Percentiles rank a stretch among this genome's conserved stretches.
Evolutionary conservation across 441 rosid species (phyloP).

Genomic region (Gossypium gossypioides): DNA sequence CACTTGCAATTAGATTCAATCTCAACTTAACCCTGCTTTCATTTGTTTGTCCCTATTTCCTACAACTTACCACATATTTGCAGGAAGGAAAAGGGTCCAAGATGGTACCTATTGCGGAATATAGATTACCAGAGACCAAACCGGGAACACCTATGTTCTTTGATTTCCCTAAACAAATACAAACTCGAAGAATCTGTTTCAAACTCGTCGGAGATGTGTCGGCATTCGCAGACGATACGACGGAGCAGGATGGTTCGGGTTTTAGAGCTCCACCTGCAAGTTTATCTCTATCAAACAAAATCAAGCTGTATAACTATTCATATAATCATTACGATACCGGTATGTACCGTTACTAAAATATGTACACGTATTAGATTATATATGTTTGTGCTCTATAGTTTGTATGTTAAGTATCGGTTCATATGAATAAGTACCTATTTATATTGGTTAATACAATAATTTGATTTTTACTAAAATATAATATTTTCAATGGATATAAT

Average conservation of each 20-base stretch:
- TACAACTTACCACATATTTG: background rate
- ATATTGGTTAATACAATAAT: no score
- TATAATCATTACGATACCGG: background rate
- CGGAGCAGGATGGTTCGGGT: conserved; percentile 57
- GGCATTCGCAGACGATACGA: conserved; percentile 60
- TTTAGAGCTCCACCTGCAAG: conserved; percentile 39
- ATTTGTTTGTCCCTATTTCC: no score
- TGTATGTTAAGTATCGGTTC: no score
- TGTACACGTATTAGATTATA: background rate
- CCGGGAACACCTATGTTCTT: conserved; percentile 82
- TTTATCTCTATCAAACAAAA: conserved; percentile 55
- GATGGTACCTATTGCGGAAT: conserved; percentile 71
- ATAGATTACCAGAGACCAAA: conserved; percentile 64
- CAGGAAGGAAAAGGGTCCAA: conserved; percentile 49
- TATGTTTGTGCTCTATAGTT: no score
- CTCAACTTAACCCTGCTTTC: background rate
- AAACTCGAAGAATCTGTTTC: conserved; percentile 51
- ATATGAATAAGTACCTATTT: no score
- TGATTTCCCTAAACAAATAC: conserved; percentile 62
- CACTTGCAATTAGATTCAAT: background rate
- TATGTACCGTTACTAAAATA: background rate
- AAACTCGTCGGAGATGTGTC: conserved; percentile 77
- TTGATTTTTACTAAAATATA: no score
- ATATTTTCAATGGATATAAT: no score
- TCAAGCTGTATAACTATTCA: conserved; percentile 55